Evolutionary conservation across 2,329 filamentous ascomycete species (phyloP), one percentile per base, ranked within the genome.

Genomic region (Gremmenia infestans): DNA sequence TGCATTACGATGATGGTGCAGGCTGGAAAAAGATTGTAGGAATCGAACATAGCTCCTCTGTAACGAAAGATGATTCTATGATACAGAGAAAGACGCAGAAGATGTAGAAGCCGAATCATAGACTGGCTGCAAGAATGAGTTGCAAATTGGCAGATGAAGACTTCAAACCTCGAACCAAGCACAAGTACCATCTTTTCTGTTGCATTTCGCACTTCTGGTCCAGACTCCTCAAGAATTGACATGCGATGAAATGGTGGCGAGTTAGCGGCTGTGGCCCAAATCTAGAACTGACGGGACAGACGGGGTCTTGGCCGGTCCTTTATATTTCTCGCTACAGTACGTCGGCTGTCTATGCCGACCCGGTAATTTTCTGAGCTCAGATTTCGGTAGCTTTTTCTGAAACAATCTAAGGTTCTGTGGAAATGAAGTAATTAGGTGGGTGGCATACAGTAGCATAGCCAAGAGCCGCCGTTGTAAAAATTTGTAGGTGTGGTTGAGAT

Each of bases 1-100:
- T 77, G 74, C 58, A 66, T 77, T 36, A 62, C 63, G 17, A 55
- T 74, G 56, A 57, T 74, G 45, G 72, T 68, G 67, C 58, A 67
- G 45, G 69, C 66, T 15, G 67, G 65, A 11, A 64, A 63, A 54
- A 65, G 50, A 35, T 36, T 55, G 36, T 53, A 53, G 74, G 76
- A 17, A 17, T 7, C 2, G 3, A 15, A 39, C 2, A 39, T n/a
- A n/a, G 37, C n/a, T 15, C 37, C 9, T 32, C 8, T 9, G 11
- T 32, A 40, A 40, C 37, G n/a, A 17, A n/a, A 15, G 37, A 40
- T 40, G n/a, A 40, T 3, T 15, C 15, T 40, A 17, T 15, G 37
- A 40, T 2, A 3, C 8, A 32, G 28, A 32, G 28, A 32, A 32
- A 32, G 28, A 9, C 9, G 28, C 28, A 32, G 28, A 32, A 32